phyloP scores from a whole-genome alignment of 2,329 filamentous ascomycete genomes.

The Dactylellina cionopaga region DNA sequence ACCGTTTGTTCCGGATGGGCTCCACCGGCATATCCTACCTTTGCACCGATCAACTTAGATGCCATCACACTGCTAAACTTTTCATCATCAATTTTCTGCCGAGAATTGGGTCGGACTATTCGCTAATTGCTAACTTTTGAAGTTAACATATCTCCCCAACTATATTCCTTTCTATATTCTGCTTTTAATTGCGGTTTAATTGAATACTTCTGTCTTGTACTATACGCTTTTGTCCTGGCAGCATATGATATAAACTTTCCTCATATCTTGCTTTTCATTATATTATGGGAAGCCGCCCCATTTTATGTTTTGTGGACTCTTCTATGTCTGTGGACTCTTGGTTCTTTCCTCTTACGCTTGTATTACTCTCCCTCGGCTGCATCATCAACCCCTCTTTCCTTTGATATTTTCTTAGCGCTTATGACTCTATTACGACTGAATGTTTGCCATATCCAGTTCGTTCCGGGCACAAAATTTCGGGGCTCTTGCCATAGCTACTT shows the following conservation, averaged over 20 bases:
- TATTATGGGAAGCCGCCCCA: neutral
- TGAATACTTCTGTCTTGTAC: neutral
- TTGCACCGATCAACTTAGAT: neutral
- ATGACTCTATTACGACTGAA: too few relatives aligned
- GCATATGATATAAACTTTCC: too few relatives aligned
- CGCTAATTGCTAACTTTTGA: neutral
- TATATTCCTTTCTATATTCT: neutral
- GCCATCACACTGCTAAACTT: neutral
- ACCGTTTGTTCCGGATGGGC: neutral
- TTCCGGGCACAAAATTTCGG: too few relatives aligned
- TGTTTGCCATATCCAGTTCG: too few relatives aligned
- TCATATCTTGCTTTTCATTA: too few relatives aligned
- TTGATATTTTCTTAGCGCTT: too few relatives aligned
- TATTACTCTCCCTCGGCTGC: too few relatives aligned
- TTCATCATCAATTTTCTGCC: neutral
- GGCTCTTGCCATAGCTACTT: too few relatives aligned
- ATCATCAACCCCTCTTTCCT: neutral
- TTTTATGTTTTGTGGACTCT: neutral
- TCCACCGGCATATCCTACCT: neutral
- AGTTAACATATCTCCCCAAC: too few relatives aligned
- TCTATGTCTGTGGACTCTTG: too few relatives aligned
- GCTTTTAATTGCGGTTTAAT: neutral
- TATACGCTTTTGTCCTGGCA: neutral
- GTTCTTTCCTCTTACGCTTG: too few relatives aligned
- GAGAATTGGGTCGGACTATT: slow-evolving; percentile 4